These are phyloP conservation scores for Fusarium solani-melongenae DNA, from an alignment of 2,329 filamentous ascomycete species.

Conservation along the genomic window DNA sequence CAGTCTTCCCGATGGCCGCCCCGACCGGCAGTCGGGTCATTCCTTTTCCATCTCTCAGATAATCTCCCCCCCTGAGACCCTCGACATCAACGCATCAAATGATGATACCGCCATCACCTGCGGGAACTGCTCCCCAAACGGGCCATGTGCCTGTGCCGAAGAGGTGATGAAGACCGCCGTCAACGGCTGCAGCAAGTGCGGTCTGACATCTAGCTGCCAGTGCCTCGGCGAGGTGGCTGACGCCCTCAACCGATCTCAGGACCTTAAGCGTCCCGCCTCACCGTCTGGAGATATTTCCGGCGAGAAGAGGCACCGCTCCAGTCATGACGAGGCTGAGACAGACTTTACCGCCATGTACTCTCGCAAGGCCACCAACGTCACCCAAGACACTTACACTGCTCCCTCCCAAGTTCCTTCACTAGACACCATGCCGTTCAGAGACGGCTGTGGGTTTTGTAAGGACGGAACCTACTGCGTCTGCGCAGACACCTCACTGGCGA, in stretches of 20 bases:
- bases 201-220: conserved; percentile 69
- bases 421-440: conserved; percentile 61
- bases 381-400: conserved; percentile 38
- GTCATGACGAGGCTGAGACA: conserved; percentile 72
- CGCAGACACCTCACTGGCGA: conserved; percentile 67
- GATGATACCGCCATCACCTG: conserved; percentile 59
- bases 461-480: conserved; percentile 87
- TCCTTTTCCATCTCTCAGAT: conserved; percentile 68
- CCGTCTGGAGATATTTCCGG: conserved; percentile 54
- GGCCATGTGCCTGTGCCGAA: conserved; percentile 69
- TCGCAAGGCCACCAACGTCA: conserved; percentile 50
- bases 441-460: conserved; percentile 84
- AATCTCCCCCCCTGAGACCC: conserved; percentile 63
- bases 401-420: conserved; percentile 52
- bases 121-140: conserved; percentile 65
- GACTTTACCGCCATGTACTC: conserved; percentile 79
- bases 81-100: conserved; percentile 45
- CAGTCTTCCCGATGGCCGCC: conserved; percentile 42
- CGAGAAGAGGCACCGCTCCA: conserved; percentile 67
- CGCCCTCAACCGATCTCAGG: conserved; percentile 48
- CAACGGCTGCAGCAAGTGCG: conserved; percentile 74
- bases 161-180: conserved; percentile 65
- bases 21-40: conserved; percentile 48
- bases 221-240: conserved; percentile 72
- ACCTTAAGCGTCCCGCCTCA: conserved; percentile 63